A percentile compares a stretch with the other conserved stretches of the same genome.
Conservation (phyloP, 2,329 filamentous ascomycete genomes). For the Thelonectria blattea region DNA sequence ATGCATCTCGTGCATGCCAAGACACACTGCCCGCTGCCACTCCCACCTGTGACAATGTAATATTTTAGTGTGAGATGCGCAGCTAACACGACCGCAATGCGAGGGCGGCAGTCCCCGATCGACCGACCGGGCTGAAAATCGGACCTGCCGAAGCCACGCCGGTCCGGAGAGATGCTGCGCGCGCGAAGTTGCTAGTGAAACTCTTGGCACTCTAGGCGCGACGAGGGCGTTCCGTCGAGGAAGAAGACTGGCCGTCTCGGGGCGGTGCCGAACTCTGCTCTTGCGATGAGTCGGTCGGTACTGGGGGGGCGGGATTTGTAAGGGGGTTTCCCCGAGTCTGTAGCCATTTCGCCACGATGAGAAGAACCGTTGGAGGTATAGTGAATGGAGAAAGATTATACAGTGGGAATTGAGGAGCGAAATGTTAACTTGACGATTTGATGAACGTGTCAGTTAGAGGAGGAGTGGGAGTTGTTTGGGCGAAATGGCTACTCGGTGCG, state of each 20-base stretch:
- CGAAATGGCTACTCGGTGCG: neutral
- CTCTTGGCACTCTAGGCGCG: conserved; percentile 16
- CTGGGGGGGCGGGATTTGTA: conserved; percentile 10
- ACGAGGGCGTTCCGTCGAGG: conserved; percentile 18
- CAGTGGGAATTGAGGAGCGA: neutral
- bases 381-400: neutral
- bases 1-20: conserved; percentile 19
- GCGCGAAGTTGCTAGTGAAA: conserved; percentile 12
- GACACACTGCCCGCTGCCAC: conserved; percentile 22
- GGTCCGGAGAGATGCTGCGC: conserved; percentile 13
- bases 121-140: conserved; percentile 8
- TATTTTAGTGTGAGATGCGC: conserved; percentile 8
- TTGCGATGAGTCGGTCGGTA: conserved; percentile 21
- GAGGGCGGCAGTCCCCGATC: conserved; percentile 13
- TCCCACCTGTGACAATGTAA: conserved; percentile 16
- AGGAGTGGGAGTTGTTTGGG: neutral
- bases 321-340: neutral
- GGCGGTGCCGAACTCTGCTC: conserved; percentile 20
- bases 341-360: conserved; percentile 7
- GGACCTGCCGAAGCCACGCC: conserved; percentile 17
- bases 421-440: neutral
- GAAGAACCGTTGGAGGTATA: neutral
- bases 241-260: conserved; percentile 12
- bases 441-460: neutral
- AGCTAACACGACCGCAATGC: conserved; percentile 13